Evolutionary conservation across 148 eudicot species (phyloP).

Genomic region (Fallopia convolvulus): DNA sequence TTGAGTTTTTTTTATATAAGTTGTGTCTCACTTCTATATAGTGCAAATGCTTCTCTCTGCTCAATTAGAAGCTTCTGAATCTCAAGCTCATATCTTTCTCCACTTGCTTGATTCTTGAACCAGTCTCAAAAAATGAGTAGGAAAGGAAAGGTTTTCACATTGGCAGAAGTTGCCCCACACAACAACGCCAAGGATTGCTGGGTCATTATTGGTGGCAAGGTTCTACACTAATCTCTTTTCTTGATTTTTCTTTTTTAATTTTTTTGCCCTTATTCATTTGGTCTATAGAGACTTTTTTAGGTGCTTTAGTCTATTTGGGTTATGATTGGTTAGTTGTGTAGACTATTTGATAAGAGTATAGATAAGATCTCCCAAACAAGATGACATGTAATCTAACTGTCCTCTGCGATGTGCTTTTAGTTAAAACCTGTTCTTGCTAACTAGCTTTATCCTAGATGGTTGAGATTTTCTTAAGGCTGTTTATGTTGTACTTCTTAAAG

Average conservation of each 20-base stretch:
- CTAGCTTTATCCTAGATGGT: background rate
- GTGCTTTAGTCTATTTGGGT: too few species aligned
- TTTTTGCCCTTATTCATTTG: background rate
- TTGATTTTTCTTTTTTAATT: background rate
- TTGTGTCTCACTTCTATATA: background rate
- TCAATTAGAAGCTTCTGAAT: background rate
- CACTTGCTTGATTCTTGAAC: background rate
- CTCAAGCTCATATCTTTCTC: background rate
- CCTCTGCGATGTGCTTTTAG: background rate
- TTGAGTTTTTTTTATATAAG: background rate
- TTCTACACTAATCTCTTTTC: background rate
- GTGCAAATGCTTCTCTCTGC: background rate
- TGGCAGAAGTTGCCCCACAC: conserved; percentile 70
- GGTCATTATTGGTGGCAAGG: conserved; percentile 84
- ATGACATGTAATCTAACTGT: background rate
- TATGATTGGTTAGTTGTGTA: too few species aligned
- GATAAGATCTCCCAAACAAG: background rate
- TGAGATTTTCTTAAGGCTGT: background rate
- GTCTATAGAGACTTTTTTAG: background rate
- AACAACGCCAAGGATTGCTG: conserved; percentile 68
- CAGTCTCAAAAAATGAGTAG: conserved; percentile 25
- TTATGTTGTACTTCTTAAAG: too few species aligned
- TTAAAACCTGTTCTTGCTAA: background rate
- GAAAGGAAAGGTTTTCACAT: conserved; percentile 45
- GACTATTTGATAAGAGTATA: too few species aligned